Evolutionary conservation across 2,329 filamentous ascomycete species (phyloP), one percentile per base, ranked within the genome.

Genomic region (Calonectria montana): DNA sequence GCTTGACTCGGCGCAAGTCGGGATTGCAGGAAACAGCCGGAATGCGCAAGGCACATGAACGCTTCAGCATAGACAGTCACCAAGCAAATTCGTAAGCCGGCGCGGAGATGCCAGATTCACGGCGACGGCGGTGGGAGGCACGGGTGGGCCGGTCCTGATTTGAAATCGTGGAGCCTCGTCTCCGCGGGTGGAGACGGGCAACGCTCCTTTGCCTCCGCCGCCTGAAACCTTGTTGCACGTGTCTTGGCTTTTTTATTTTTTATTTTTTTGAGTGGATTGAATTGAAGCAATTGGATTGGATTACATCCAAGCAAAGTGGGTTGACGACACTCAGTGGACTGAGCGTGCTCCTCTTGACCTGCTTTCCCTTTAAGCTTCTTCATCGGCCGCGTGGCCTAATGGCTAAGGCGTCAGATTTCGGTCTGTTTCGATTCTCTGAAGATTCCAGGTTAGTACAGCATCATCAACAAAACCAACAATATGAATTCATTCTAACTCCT

Each of bases 351-450:
- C 13, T 37, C 55, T 39, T 68, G 41, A 23, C 6, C 29, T 7
- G 18, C 13, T 31, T 41, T 63, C 10, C 15, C 5, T 10, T 13
- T 16, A 1, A n/a, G n/a, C 8, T 21, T 27, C 41, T 29, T 43
- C 71, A 74, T 71, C 71, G 70, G 73, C 65, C 73, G 71, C 73
- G 76, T 75, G 76, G 73, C 73, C 74, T 78, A 73, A 77, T 77
- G 73, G 70, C 70, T 75, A 73, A 77, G 75, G 75, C 74, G 74
- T 74, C 75, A 76, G 70, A 75, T 76, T 76, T 77, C 72, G 74
- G 72, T 71, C 23, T 61, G 45, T 48, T 59, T 48, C 35, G 65
- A 70, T 37, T 70, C 75, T 76, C 75, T 75, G 75, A 72, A 76
- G 73, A 77, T 76, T 77, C 75, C 75, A 76, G 75, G 67, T 73